Evolutionary conservation across 176 grass and related monocot genomes (phyloP), one percentile per base, ranked within the genome.

Genomic region (Zizania latifolia): DNA sequence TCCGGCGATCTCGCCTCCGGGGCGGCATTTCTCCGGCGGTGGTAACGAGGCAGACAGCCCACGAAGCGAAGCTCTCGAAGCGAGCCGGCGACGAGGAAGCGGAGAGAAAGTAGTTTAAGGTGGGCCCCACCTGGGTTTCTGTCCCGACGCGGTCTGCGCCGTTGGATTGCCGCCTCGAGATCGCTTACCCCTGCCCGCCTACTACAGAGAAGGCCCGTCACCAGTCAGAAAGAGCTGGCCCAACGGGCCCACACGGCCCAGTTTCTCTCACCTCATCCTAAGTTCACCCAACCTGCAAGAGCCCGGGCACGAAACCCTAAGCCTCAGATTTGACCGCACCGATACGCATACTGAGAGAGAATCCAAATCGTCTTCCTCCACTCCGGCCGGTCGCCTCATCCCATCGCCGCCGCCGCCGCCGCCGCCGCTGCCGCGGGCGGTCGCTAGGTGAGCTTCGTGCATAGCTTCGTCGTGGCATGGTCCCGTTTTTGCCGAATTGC

Each of bases 281-380:
- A 22, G n/a, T n/a, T n/a, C n/a, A n/a, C 62, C 36, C 22, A 27
- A 8, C 5, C 6, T 21, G 6, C 8, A 28, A 4, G 39, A 23
- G 26, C 19, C 48, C 23, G 26, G 5, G 13, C 34, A 53, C 68
- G 80, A 62, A 82, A 78, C 66, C 79, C 37, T 82, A 82, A 48
- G 15, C 9, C 0, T 39, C 72, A 40, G 55, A 57, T 31, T 77
- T 58, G 65, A 72, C 39, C 62, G 2, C 53, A 60, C 51, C 37
- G 29, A 65, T 74, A 34, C 60, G 43, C 38, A 48, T 46, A 46
- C 44, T 1, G n/a, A 2, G 44, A 7, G 17, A 35, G 29, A 59
- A 71, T 65, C 67, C 66, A 82, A 65, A 13, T 32, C 51, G 39
- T 78, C 79, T 28, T 73, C 24, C 51, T 74, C 67, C 58, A 6